Conservation (phyloP, 176 grass and related monocot species). For the Oryza officinalis region DNA sequence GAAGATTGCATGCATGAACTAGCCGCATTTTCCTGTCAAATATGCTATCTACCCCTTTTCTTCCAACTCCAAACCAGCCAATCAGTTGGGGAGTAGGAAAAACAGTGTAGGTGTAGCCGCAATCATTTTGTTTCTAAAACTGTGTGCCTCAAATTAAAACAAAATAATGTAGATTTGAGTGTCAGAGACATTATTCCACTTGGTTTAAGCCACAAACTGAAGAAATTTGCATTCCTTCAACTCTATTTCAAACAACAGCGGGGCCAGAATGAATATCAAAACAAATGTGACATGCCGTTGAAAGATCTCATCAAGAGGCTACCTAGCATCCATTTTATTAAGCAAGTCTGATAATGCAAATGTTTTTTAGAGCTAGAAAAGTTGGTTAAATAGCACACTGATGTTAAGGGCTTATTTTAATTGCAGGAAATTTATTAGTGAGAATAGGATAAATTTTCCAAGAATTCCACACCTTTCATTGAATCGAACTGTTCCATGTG, state of each 20-base stretch:
- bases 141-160: neutral
- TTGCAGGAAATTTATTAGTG: too few relatives aligned
- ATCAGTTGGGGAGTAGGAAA: neutral
- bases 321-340: neutral
- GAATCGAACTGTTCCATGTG: too few relatives aligned
- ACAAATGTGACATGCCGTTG: neutral
- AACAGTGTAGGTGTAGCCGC: constrained; percentile 18
- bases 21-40: constrained; percentile 14
- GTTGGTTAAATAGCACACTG: too few relatives aligned
- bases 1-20: constrained; percentile 13
- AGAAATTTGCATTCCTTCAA: neutral
- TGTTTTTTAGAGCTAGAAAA: too few relatives aligned
- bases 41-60: neutral
- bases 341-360: too few relatives aligned
- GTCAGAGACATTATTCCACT: neutral
- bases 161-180: neutral
- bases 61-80: neutral
- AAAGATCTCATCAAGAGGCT: neutral
- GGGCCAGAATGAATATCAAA: neutral
- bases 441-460: too few relatives aligned
- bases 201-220: neutral
- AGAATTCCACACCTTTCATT: too few relatives aligned
- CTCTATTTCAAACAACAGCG: neutral
- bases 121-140: constrained; percentile 35
- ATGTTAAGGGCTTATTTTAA: too few relatives aligned